A percentile compares a stretch with the other conserved stretches of the same genome.
These are phyloP conservation scores for Linnemannia exigua DNA, from an alignment of 192 early-diverging fungal genomes.

Conservation along the genomic window DNA sequence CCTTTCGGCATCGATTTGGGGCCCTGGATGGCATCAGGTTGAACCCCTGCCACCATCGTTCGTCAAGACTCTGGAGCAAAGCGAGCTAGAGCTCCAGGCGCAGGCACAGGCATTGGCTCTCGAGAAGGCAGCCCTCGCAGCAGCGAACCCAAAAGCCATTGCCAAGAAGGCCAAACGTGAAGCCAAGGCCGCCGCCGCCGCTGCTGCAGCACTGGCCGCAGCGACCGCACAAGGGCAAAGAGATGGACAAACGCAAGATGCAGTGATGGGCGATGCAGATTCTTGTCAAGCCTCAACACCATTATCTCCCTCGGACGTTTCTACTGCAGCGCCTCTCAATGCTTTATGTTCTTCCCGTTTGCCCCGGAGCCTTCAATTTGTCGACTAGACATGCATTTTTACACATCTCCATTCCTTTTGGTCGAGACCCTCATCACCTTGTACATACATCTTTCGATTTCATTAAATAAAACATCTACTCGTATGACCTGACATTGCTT, in stretches of 20 bases:
- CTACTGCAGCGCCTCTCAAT: not conserved
- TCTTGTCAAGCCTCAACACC: not conserved
- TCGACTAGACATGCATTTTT: slow-evolving; percentile 12
- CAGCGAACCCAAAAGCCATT: slow-evolving; percentile 18
- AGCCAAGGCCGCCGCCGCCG: slow-evolving; percentile 26
- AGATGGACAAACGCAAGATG: not conserved
- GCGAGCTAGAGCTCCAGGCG: slow-evolving; percentile 32
- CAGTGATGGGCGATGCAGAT: not conserved
- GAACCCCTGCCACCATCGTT: slow-evolving; percentile 51
- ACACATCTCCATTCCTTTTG: not conserved
- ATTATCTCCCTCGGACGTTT: not conserved
- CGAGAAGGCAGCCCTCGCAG: slow-evolving; percentile 22
- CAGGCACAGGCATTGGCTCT: slow-evolving; percentile 13
- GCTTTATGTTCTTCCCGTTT: slow-evolving; percentile 29
- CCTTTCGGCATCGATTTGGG: slow-evolving; percentile 48
- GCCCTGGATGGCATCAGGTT: slow-evolving; percentile 51
- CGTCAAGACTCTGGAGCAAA: slow-evolving; percentile 28
- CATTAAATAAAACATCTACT: not conserved
- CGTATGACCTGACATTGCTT: not conserved
- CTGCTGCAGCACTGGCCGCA: slow-evolving; percentile 15
- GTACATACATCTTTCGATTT: slow-evolving; percentile 2
- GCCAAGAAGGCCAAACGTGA: slow-evolving; percentile 36
- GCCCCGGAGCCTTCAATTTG: slow-evolving; percentile 52
- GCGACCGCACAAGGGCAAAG: not conserved
- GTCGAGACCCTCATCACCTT: not conserved